Evolutionary conservation across 495 filamentous ascomycete genomes (phyloP).

Genomic region (Aspergillus mulundensis): DNA sequence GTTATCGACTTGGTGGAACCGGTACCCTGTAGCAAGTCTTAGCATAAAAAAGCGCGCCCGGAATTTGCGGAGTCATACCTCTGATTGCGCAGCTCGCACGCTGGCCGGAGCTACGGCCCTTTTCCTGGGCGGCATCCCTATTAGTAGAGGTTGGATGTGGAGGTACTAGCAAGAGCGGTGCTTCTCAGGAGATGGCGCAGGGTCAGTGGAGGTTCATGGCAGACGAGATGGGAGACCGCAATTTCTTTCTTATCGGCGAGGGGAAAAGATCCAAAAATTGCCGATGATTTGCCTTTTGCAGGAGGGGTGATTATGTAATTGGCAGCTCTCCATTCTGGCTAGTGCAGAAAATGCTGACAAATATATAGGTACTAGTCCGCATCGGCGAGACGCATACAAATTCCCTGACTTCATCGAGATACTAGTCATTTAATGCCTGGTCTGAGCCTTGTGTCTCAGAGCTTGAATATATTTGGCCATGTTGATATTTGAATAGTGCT

Average conservation of each 20-base stretch:
- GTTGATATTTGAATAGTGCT: too few relatives aligned
- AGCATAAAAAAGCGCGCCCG: slow-evolving; percentile 1
- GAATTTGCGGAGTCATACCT: slow-evolving; percentile 22
- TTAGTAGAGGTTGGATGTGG: background rate
- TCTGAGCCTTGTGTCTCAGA: too few relatives aligned
- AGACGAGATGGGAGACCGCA: slow-evolving; percentile 9
- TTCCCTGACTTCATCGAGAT: too few relatives aligned
- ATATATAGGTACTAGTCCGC: background rate
- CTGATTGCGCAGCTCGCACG: slow-evolving; percentile 20
- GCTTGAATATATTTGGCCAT: too few relatives aligned
- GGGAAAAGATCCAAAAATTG: slow-evolving; percentile 21
- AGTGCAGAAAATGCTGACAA: slow-evolving; percentile 6
- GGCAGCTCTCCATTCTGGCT: slow-evolving; percentile 14
- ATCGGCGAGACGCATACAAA: too few relatives aligned
- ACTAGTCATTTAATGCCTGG: too few relatives aligned
- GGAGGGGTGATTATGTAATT: slow-evolving; percentile 20
- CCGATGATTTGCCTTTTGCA: slow-evolving; percentile 14
- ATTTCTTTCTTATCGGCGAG: slow-evolving; percentile 26
- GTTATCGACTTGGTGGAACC: slow-evolving; percentile 7
- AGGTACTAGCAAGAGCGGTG: background rate
- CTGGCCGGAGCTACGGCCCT: slow-evolving; percentile 20
- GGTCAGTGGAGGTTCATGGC: slow-evolving; percentile 9
- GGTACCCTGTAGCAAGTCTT: slow-evolving; percentile 14
- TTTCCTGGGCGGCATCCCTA: slow-evolving; percentile 26
- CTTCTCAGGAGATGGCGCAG: background rate